Percentiles rank a stretch among this genome's conserved stretches.
phyloP scores from a whole-genome alignment of 2,329 filamentous ascomycete genomes.

The Pleoardoris graminearum region DNA sequence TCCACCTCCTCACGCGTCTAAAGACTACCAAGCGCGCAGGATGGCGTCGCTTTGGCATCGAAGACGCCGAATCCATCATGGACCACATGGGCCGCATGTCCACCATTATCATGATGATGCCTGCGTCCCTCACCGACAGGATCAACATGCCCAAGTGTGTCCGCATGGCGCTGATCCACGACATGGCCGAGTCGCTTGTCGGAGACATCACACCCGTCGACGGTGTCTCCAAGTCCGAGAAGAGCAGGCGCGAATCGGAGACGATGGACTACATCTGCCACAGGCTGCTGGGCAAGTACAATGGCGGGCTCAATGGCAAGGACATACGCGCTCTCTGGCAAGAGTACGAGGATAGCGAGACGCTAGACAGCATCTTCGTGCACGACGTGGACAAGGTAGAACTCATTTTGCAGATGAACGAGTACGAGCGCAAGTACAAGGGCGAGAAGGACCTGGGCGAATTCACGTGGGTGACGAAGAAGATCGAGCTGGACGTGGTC shows the following conservation, averaged over 20 bases:
- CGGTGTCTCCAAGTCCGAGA: constrained; percentile 81
- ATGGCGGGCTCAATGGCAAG: constrained; percentile 68
- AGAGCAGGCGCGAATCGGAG: constrained; percentile 79
- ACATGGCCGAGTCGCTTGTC: constrained; percentile 95
- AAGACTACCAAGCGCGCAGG: constrained; percentile 97
- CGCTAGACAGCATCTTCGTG: constrained; percentile 83
- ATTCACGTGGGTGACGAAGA: constrained; percentile 77
- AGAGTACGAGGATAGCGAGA: constrained; percentile 89
- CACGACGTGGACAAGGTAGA: constrained; percentile 99
- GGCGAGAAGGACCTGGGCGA: constrained; percentile 77
- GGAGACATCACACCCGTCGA: constrained; percentile 97
- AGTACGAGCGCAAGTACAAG: constrained; percentile 79
- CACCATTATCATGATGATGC: constrained; percentile 89
- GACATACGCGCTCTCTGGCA: constrained; percentile 84
- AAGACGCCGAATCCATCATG: constrained; percentile 80
- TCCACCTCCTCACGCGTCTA: constrained; percentile 89
- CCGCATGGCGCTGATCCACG: constrained; percentile 94
- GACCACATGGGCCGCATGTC: constrained; percentile 99
- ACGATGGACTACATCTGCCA: constrained; percentile 91
- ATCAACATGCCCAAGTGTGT: constrained; percentile 84
- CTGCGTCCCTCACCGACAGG: constrained; percentile 68
- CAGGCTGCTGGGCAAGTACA: constrained; percentile 71
- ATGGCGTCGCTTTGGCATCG: constrained; percentile 86
- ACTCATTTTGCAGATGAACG: constrained; percentile 89
- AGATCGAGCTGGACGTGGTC: constrained; percentile 76